Evolutionary conservation across 345 rosid genomes (phyloP).

Genomic region (Populus tremula): DNA sequence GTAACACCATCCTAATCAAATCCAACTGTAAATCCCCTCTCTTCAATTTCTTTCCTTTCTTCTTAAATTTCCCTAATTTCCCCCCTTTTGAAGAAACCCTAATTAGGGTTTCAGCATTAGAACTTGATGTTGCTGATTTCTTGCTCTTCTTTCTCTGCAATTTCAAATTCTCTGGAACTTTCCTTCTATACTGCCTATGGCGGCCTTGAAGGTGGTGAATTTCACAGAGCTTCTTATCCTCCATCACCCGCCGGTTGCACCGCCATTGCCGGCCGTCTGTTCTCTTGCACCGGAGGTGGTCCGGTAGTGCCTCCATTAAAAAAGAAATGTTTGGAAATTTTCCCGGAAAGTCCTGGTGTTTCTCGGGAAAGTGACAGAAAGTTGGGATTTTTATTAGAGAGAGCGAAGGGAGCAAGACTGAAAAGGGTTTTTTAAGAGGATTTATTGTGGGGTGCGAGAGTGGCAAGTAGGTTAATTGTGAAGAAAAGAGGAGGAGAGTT

Average conservation of each 20-base stretch:
- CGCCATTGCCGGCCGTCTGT: conserved; percentile 95
- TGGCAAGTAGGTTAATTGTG: too few species aligned
- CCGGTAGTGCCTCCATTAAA: conserved; percentile 50
- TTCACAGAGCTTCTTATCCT: conserved; percentile 81
- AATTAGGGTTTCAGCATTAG: too few species aligned
- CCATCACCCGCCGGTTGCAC: conserved; percentile 69
- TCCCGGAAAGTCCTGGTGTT: conserved; percentile 16
- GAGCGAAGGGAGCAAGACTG: neutral
- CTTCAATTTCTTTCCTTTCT: too few species aligned
- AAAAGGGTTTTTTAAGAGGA: too few species aligned
- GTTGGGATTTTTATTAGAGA: neutral
- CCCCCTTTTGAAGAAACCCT: neutral
- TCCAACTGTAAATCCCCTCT: conserved; percentile 71
- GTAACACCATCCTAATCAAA: conserved; percentile 76
- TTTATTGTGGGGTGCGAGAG: too few species aligned
- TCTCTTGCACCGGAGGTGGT: conserved; percentile 81
- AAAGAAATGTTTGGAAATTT: neutral
- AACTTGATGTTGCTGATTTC: conserved; percentile 20
- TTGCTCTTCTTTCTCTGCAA: conserved; percentile 41
- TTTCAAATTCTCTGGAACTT: conserved; percentile 58
- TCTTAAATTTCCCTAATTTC: conserved; percentile 25
- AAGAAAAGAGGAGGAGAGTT: too few species aligned
- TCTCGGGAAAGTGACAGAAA: conserved; percentile 21
- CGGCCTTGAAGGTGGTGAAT: conserved; percentile 65
- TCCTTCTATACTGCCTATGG: conserved; percentile 54